Evolutionary conservation across 192 early-diverging fungal species (phyloP), one percentile per base, ranked within the genome.

Genomic region (Coemansia sp.): DNA sequence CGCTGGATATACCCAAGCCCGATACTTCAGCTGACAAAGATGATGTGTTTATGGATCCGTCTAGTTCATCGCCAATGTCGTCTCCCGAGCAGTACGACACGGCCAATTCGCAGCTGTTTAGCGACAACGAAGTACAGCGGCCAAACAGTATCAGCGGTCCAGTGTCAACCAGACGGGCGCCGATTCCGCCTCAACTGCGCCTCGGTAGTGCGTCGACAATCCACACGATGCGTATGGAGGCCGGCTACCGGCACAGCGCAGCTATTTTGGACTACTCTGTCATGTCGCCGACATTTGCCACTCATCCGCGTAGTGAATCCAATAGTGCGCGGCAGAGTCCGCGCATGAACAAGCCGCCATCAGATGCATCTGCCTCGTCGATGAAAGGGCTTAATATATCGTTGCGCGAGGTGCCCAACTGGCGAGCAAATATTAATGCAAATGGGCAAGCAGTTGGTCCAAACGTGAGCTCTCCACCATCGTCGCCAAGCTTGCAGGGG

Each of bases 381-480:
- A 48, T 48, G 18, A 48, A 18, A n/a, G 34, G 55, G 7, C 34
- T 37, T 31, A 38, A 37, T 11, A 20, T 37, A 5, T 17, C 31
- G 36, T 3, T 21, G 58, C 58, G 12, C 7, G 38, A 15, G 44
- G 20, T 14, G 46, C 58, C 24, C n/a, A n/a, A 4, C 10, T 11
- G 11, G 42, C 17, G 24, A 3, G 25, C 14, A 18, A 47, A 15
- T 34, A 61, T 38, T 0, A 63, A 63, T 6, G 21, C 61, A 8
- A 48, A 50, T 3, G 56, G 38, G 14, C 18, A 67, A 56, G 47
- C 60, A 3, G 71, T 80, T 2, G 77, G 77, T 0, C 77, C 77
- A 0, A 80, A 80, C 36, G 55, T 67, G 3, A 46, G 36, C 3
- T 80, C 77, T 14, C 61, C 71, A 3, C 77, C 73, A 40, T 80